Conservation (phyloP, 1,284 basidiomycete genomes). For the Tylopilus orsonianus region DNA sequence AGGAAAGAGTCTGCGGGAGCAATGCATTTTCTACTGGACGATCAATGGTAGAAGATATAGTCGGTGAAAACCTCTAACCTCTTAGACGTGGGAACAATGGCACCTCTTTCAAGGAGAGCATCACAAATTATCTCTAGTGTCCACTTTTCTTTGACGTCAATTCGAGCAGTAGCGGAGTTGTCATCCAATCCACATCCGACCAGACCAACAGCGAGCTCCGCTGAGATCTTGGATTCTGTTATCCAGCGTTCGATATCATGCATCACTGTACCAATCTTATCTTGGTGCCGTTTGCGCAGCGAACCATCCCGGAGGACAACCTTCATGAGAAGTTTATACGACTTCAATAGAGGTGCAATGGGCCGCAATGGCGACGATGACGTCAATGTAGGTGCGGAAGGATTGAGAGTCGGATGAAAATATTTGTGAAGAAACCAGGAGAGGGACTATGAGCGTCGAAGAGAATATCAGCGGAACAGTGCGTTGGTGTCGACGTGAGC, state of each 20-base stretch:
- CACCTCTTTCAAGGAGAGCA: constrained; percentile 59
- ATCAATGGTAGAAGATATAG: constrained; percentile 8
- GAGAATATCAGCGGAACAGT: constrained; percentile 10
- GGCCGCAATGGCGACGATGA: constrained; percentile 43
- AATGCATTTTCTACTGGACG: constrained; percentile 56
- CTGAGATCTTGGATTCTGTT: constrained; percentile 64
- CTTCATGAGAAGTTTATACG: constrained; percentile 71
- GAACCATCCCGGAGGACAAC: constrained; percentile 59
- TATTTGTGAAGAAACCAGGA: constrained; percentile 80
- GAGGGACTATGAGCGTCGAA: constrained; percentile 53
- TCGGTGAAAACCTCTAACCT: constrained; percentile 51
- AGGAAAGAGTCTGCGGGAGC: constrained; percentile 43
- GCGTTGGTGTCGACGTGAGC: not conserved
- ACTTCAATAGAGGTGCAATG: constrained; percentile 57
- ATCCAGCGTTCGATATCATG: constrained; percentile 73
- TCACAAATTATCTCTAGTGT: constrained; percentile 70
- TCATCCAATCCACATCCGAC: constrained; percentile 46
- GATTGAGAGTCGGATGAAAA: constrained; percentile 73
- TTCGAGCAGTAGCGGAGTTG: constrained; percentile 34
- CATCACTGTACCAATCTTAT: constrained; percentile 47
- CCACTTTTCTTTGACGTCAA: constrained; percentile 56
- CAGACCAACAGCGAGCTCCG: constrained; percentile 45
- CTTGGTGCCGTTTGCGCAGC: constrained; percentile 49
- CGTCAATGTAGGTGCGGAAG: constrained; percentile 39
- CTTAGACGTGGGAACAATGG: constrained; percentile 75